Evolutionary conservation across 371 early-diverging fungal species (phyloP), one percentile per base, ranked within the genome.

Genomic region (Syncephalastrum racemosum): DNA sequence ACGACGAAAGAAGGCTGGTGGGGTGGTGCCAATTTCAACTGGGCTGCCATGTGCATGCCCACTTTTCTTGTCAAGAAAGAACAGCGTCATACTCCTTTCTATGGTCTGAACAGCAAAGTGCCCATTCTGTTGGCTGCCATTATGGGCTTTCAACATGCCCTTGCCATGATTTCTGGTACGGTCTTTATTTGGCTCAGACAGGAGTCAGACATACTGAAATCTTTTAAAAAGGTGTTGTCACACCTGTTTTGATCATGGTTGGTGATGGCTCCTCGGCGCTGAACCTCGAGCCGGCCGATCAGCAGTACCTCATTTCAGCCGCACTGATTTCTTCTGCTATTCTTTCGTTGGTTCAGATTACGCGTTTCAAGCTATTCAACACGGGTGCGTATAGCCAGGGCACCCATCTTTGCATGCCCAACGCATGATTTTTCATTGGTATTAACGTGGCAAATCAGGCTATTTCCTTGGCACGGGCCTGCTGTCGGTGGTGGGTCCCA

Each of bases 61-160:
- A 46, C 68, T 14, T 27, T 82, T 54, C 58, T 67, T 39, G 53
- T 49, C 25, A 71, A 71, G 59, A 72, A 70, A 36, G 65, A 59
- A 25, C 59, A 64, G 53, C 20, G 45, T 25, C 63, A 59, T 31
- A 69, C 85, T 1, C 84, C 84, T 4, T 85, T 85, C 49, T 85
- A 79, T 66, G 86, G 86, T 3, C 67, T 84, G 46, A 79, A 84
- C 58, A 79, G 79, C 56, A 58, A 71, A 53, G 59, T 85, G 18
- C 85, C 86, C 19, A 60, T 79, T 22, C 67, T 74, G 22, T 56
- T 85, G 27, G 82, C 83, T 22, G 54, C 79, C 22, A 63, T 85
- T 16, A 79, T 85, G 75, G 86, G 86, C 5, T 79, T 85, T 45
- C 86, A 85, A 40, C 85, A 85, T 51, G 67, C 80, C 8, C 58